A percentile compares a stretch with the other conserved stretches of the same genome.
These are phyloP conservation scores for Auxenochlorella protothecoides DNA, from an alignment of 139 green algal species.

Conservation along the genomic window DNA sequence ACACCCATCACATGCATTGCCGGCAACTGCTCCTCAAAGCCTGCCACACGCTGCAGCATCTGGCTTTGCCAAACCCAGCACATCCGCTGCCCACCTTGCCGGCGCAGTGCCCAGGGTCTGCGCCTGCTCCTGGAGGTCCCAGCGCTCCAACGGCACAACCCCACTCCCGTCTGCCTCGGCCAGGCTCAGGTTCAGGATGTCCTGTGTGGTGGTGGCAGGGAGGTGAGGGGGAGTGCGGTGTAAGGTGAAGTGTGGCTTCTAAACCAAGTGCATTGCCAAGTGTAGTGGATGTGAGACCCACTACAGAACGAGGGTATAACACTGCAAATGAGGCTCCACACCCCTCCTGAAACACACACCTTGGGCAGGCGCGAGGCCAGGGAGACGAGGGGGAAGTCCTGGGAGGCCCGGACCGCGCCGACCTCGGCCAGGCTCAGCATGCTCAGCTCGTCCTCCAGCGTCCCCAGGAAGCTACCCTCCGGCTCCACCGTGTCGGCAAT, in stretches of 20 bases:
- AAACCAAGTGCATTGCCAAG: too few relatives aligned
- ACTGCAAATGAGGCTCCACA: too few relatives aligned
- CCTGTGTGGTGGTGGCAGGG: too few relatives aligned
- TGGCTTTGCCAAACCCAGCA: too few relatives aligned
- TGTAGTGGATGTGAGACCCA: too few relatives aligned
- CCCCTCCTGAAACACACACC: neutral
- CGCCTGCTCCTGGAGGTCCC: constrained; percentile 20
- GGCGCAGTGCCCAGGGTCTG: constrained; percentile 5
- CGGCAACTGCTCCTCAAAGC: too few relatives aligned
- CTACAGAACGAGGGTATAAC: too few relatives aligned
- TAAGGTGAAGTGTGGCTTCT: too few relatives aligned
- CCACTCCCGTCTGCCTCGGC: constrained; percentile 14
- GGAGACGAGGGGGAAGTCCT: neutral
- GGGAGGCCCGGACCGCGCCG: neutral
- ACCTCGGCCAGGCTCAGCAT: neutral
- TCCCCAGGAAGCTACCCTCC: constrained; percentile 25
- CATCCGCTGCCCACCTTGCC: constrained; percentile 16
- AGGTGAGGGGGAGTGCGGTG: neutral
- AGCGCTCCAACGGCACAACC: constrained; percentile 22
- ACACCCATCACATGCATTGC: too few relatives aligned
- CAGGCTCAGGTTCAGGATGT: neutral
- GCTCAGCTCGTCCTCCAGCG: constrained; percentile 20
- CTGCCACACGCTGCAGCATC: too few relatives aligned
- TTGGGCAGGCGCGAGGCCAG: constrained; percentile 15
- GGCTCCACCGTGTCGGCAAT: constrained; percentile 5